Conservation (phyloP, 768 basidiomycete genomes). For the Termitomyces titanicus region DNA sequence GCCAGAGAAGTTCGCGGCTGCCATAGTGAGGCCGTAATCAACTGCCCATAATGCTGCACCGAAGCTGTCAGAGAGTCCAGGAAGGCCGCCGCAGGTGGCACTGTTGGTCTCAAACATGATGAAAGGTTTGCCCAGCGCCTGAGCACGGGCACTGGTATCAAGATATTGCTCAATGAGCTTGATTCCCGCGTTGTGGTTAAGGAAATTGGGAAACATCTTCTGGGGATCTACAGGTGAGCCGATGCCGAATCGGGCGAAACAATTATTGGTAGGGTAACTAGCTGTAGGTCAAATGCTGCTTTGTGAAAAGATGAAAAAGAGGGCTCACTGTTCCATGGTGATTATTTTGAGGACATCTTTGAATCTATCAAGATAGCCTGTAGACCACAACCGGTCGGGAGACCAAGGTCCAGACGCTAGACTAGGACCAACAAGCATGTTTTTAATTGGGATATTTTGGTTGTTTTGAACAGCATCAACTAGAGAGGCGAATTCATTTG, state of each 20-base stretch:
- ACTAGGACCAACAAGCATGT: conserved; percentile 59
- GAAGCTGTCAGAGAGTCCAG: conserved; percentile 59
- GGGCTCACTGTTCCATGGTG: conserved; percentile 51
- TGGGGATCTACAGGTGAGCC: conserved; percentile 41
- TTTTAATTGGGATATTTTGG: conserved; percentile 27
- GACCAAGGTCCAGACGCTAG: conserved; percentile 52
- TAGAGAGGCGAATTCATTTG: conserved; percentile 42
- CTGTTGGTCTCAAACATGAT: conserved; percentile 73
- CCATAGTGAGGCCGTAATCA: conserved; percentile 64
- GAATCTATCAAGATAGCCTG: conserved; percentile 45
- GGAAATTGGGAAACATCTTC: conserved; percentile 47
- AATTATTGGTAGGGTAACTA: conserved; percentile 59
- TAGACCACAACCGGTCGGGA: conserved; percentile 43
- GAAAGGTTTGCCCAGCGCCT: conserved; percentile 41
- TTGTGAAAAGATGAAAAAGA: background rate
- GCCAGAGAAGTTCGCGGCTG: conserved; percentile 52
- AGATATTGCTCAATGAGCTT: conserved; percentile 49
- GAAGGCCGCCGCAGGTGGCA: conserved; percentile 66
- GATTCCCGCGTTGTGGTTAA: conserved; percentile 55
- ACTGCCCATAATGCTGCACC: conserved; percentile 65
- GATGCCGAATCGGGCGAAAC: conserved; percentile 46
- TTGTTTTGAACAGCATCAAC: conserved; percentile 34
- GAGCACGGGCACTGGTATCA: conserved; percentile 43
- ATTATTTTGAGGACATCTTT: conserved; percentile 37
- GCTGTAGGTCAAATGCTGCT: background rate